A percentile compares a stretch with the other conserved stretches of the same genome.
Conservation (phyloP, 2,329 filamentous ascomycete genomes). For the Colletotrichum lupini region DNA sequence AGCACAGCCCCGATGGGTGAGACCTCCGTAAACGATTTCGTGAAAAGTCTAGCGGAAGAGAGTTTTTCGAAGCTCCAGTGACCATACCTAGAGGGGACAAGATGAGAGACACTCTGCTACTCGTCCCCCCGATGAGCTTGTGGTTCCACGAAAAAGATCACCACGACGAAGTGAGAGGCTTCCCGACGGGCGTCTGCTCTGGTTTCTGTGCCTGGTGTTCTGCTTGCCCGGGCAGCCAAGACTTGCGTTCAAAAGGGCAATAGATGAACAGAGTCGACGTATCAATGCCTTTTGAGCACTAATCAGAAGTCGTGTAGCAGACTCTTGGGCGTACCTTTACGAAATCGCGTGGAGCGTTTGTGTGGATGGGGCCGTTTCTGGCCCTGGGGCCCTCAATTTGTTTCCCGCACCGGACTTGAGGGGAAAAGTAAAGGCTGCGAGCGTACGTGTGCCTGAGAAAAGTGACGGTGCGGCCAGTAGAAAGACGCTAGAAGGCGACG, state of each 20-base stretch:
- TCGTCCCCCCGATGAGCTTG: neutral
- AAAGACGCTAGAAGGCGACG: slow-evolving; percentile 32
- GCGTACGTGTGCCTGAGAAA: neutral
- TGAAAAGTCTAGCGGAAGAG: neutral
- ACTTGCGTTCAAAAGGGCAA: slow-evolving; percentile 1
- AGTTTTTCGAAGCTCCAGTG: neutral
- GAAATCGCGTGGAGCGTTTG: neutral
- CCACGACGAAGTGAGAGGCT: neutral
- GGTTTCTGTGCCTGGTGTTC: neutral
- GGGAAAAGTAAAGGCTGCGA: neutral
- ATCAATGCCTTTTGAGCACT: neutral
- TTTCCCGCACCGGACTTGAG: neutral
- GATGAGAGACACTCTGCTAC: slow-evolving; percentile 16
- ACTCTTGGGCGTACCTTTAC: slow-evolving; percentile 14
- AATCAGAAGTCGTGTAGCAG: neutral
- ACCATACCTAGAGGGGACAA: slow-evolving; percentile 4
- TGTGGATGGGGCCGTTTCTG: slow-evolving; percentile 10
- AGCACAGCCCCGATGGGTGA: neutral
- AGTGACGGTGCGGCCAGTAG: neutral
- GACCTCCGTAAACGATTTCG: neutral
- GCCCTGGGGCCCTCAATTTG: neutral
- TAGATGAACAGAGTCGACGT: neutral
- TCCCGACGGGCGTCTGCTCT: neutral
- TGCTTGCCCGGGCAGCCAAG: slow-evolving; percentile 7
- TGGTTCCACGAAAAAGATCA: neutral